Conservation (phyloP, 441 rosid species). For the Populus hybrid region DNA sequence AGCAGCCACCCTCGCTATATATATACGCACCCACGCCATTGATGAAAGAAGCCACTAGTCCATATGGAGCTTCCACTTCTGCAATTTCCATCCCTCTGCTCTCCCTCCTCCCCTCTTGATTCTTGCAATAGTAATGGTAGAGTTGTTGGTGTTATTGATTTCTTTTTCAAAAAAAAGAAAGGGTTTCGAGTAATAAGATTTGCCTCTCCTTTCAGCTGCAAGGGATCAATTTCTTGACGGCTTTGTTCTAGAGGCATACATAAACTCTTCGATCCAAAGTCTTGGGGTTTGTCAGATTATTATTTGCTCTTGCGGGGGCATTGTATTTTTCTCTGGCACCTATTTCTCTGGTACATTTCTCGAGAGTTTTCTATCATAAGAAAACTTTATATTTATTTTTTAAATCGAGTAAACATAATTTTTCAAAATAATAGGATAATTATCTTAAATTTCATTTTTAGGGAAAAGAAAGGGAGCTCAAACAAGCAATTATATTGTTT, state of each 20-base stretch:
- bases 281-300: constrained; percentile 12
- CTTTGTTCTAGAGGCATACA: constrained; percentile 62
- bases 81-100: not conserved
- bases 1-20: not conserved
- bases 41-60: not conserved
- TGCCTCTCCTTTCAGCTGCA: constrained; percentile 64
- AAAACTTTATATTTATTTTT: too few species aligned
- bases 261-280: constrained; percentile 1
- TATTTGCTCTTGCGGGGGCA: not conserved
- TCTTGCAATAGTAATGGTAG: too few species aligned
- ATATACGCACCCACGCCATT: not conserved
- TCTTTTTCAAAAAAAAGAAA: not conserved
- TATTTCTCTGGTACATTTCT: constrained; percentile 33
- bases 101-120: not conserved
- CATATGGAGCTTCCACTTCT: not conserved
- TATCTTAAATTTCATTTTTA: too few species aligned
- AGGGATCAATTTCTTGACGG: constrained; percentile 53
- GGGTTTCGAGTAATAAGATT: not conserved
- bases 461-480: too few species aligned
- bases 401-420: too few species aligned
- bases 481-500: too few species aligned
- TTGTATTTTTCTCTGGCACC: constrained; percentile 24
- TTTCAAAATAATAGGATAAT: too few species aligned
- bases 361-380: not conserved
- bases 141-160: too few species aligned